Evolutionary conservation across 495 filamentous ascomycete genomes (phyloP).

Genomic region (Podospora tetraspora): DNA sequence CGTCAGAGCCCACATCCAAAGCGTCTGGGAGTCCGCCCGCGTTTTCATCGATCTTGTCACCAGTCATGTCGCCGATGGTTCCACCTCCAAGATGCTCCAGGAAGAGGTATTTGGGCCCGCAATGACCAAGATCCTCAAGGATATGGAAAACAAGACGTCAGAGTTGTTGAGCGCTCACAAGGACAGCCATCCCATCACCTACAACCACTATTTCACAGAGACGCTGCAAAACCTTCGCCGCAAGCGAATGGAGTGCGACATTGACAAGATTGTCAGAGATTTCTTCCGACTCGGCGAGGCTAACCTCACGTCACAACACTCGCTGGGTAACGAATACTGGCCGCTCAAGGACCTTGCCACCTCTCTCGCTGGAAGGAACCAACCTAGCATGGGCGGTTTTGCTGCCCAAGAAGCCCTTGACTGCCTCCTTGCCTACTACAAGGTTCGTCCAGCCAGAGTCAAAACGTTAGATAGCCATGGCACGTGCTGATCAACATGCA

Average conservation of each 20-base stretch:
- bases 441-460: constrained; percentile 22
- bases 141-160: constrained; percentile 26
- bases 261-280: constrained; percentile 5
- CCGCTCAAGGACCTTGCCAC: constrained; percentile 27
- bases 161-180: constrained; percentile 36
- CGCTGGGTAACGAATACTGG: not conserved
- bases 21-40: constrained; percentile 18
- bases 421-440: constrained; percentile 49
- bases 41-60: constrained; percentile 26
- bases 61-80: constrained; percentile 25
- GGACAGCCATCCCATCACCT: constrained; percentile 47
- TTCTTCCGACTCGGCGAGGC: not conserved
- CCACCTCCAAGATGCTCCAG: constrained; percentile 29
- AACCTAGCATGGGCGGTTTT: constrained; percentile 36
- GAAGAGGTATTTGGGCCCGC: constrained; percentile 27
- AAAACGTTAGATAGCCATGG: too few relatives aligned
- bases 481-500: too few relatives aligned
- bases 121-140: constrained; percentile 20
- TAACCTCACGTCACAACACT: constrained; percentile 3
- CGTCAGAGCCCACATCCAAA: constrained; percentile 17
- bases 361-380: constrained; percentile 19
- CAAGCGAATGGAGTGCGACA: constrained; percentile 17
- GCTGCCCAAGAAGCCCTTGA: constrained; percentile 45
- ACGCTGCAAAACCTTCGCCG: constrained; percentile 39
- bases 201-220: constrained; percentile 53